Evolutionary conservation across 2,329 filamentous ascomycete genomes (phyloP).

Genomic region (Elsinoe arachidis): DNA sequence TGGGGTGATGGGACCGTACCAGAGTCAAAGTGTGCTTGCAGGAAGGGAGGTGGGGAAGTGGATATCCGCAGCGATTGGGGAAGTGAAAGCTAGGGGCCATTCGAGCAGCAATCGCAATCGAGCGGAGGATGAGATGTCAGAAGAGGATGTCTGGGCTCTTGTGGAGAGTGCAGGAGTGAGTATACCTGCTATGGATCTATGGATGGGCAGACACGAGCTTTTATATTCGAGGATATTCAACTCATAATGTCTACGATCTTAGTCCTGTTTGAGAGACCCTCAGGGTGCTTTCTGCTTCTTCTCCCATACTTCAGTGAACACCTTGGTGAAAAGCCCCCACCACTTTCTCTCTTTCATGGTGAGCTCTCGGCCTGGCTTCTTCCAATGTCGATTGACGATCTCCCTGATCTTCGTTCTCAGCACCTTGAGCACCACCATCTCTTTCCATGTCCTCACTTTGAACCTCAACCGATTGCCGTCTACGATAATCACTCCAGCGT

Average conservation of each 20-base stretch:
- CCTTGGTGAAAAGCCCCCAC: conserved; percentile 33
- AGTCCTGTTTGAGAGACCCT: not conserved
- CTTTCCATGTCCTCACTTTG: conserved; percentile 78
- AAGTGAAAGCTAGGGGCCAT: conserved; percentile 47
- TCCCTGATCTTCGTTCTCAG: conserved; percentile 66
- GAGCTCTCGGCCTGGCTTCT: conserved; percentile 36
- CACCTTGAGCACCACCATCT: conserved; percentile 78
- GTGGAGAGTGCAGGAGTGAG: conserved; percentile 64
- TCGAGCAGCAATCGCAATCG: conserved; percentile 21
- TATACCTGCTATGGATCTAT: conserved; percentile 71
- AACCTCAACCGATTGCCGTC: conserved; percentile 84
- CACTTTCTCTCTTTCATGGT: conserved; percentile 34
- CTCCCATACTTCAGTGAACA: conserved; percentile 25
- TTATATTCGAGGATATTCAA: conserved; percentile 83
- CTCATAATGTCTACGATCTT: conserved; percentile 43
- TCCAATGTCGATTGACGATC: conserved; percentile 63
- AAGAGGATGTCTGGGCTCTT: conserved; percentile 6
- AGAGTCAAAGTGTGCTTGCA: conserved; percentile 65
- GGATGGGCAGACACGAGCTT: conserved; percentile 74
- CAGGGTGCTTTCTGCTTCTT: not conserved
- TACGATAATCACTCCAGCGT: conserved; percentile 74
- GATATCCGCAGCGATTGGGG: conserved; percentile 50
- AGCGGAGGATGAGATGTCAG: conserved; percentile 45
- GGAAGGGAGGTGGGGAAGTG: conserved; percentile 48
- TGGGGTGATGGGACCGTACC: conserved; percentile 71